Conservation (phyloP, 495 filamentous ascomycete species). For the Lichenothelia convexa region DNA sequence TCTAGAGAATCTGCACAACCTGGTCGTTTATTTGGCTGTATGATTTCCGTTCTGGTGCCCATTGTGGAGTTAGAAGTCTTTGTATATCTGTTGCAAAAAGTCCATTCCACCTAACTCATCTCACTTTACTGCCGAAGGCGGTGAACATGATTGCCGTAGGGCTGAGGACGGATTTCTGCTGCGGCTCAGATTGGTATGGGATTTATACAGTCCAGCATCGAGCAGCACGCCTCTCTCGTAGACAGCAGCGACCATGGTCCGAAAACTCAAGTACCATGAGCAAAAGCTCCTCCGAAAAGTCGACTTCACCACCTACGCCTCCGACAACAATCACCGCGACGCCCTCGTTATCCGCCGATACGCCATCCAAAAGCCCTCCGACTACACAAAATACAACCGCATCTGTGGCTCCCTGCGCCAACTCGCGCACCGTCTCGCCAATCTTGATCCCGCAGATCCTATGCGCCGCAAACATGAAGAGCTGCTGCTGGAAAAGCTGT, state of each 20-base stretch:
- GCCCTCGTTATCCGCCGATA: slow-evolving; percentile 67
- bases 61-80: background rate
- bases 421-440: slow-evolving; percentile 68
- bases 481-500: slow-evolving; percentile 72
- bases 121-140: no score
- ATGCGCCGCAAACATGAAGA: slow-evolving; percentile 63
- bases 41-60: background rate
- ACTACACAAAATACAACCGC: slow-evolving; percentile 78
- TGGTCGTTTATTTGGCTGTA: background rate
- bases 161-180: no score
- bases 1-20: slow-evolving; percentile 3
- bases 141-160: no score
- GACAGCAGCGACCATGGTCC: slow-evolving; percentile 43
- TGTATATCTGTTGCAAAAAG: background rate
- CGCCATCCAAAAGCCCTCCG: slow-evolving; percentile 65
- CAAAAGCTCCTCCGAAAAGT: slow-evolving; percentile 76
- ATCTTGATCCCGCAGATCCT: slow-evolving; percentile 57
- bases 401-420: slow-evolving; percentile 71
- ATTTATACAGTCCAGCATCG: no score
- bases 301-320: slow-evolving; percentile 86
- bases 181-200: no score
- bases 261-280: slow-evolving; percentile 87
- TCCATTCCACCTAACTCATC: no score
- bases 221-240: no score
- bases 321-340: slow-evolving; percentile 69